Conservation (phyloP, 768 basidiomycete species). For the Roridomyces roridus region DNA sequence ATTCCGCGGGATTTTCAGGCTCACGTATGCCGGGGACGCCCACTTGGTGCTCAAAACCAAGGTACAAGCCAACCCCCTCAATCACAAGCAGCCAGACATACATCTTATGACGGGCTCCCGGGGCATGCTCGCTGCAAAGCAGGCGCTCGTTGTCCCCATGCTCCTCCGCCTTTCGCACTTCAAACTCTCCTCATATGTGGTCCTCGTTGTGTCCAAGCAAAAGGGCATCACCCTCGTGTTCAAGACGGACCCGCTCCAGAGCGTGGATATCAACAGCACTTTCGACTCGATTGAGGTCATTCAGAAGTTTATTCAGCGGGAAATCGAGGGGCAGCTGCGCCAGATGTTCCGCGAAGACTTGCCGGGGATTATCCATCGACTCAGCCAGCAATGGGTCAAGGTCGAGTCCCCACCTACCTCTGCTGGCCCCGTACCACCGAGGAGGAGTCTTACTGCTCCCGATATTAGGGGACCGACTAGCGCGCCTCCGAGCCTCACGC, state of each 20-base stretch:
- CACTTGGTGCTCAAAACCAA: slow-evolving; percentile 88
- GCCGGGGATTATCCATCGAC: slow-evolving; percentile 94
- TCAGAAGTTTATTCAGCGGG: slow-evolving; percentile 95
- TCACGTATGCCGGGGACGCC: slow-evolving; percentile 95
- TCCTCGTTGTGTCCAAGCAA: slow-evolving; percentile 95
- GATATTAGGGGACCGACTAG: slow-evolving; percentile 2
- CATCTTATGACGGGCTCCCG: slow-evolving; percentile 82
- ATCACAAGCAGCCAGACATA: slow-evolving; percentile 90
- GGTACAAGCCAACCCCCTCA: slow-evolving; percentile 97
- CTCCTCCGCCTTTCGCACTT: slow-evolving; percentile 95
- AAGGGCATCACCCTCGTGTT: slow-evolving; percentile 99
- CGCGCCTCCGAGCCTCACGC: slow-evolving; percentile 24
- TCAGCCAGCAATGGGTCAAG: slow-evolving; percentile 96
- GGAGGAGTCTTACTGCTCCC: slow-evolving; percentile 1
- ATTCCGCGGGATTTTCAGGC: slow-evolving; percentile 94
- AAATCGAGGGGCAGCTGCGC: slow-evolving; percentile 95
- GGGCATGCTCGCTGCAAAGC: slow-evolving; percentile 92
- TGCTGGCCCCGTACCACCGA: slow-evolving; percentile 8
- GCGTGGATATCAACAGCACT: slow-evolving; percentile 96
- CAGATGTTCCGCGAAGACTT: slow-evolving; percentile 99
- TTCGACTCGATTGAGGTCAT: slow-evolving; percentile 99
- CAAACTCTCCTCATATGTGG: slow-evolving; percentile 92
- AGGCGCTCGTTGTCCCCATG: slow-evolving; percentile 98
- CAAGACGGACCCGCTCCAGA: slow-evolving; percentile 98
- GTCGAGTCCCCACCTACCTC: slow-evolving; percentile 62